phyloP scores from a whole-genome alignment of 805 yeast genomes.

The Jamesozyma hellenica region DNA sequence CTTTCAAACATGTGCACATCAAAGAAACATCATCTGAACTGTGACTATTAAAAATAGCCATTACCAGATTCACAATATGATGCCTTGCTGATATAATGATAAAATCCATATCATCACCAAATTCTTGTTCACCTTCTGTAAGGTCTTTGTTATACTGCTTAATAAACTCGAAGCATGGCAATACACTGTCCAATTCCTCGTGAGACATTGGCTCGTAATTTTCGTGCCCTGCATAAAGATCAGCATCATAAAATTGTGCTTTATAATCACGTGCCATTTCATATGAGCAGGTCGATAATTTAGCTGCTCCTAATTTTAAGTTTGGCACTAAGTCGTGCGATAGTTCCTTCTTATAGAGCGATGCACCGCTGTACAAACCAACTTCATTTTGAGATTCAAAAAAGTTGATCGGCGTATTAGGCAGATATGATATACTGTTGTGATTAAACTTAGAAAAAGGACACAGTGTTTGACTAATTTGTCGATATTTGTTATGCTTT shows the following conservation, averaged over 20 bases:
- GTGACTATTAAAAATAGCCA: constrained; percentile 15
- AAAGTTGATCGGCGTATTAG: constrained; percentile 8
- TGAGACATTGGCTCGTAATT: constrained; percentile 14
- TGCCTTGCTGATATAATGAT: constrained; percentile 25
- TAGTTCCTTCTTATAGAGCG: constrained; percentile 1
- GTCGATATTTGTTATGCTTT: too few species aligned
- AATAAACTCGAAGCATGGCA: constrained; percentile 18
- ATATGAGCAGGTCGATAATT: neutral
- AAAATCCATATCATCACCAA: constrained; percentile 6
- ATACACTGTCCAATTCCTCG: constrained; percentile 13
- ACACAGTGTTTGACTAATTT: too few species aligned
- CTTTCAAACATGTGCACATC: constrained; percentile 9
- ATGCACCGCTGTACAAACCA: constrained; percentile 9
- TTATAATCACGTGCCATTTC: constrained; percentile 6
- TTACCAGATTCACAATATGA: constrained; percentile 20
- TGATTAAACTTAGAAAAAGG: constrained; percentile 2
- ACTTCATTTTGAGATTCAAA: constrained; percentile 14
- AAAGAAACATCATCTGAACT: constrained; percentile 6
- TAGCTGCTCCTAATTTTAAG: constrained; percentile 8
- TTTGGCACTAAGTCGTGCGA: constrained; percentile 5
- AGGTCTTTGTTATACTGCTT: constrained; percentile 4
- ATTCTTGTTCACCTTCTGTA: neutral
- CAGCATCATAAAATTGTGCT: constrained; percentile 14
- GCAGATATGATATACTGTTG: constrained; percentile 1
- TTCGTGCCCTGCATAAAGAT: constrained; percentile 16